Base-by-base conservation (phyloP, 495 filamentous ascomycete genomes). In the Penicillium cataractarum region DNA sequence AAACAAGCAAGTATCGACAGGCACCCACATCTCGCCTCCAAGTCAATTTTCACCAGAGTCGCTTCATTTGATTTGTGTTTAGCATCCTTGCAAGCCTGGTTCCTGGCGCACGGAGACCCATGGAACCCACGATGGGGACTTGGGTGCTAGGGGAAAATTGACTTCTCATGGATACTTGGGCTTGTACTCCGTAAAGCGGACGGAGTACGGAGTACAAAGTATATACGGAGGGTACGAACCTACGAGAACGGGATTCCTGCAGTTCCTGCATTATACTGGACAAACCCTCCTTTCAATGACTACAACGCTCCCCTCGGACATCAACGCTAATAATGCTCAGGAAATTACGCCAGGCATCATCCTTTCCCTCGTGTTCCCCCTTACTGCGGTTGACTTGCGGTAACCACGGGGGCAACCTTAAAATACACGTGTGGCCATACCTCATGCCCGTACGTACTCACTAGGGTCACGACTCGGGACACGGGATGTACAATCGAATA, bases 1-100 rank as follows among this genome's bases (percentile, higher is more conserved):
- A 64, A 31, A 55, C n/a, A 21, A 70, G 70, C 63, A 73, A 58
- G 64, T 64, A 70, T 68, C 70, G 70, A 70, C 70, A 70, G 67
- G 65, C 61, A 73, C 63, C 62, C 63, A 64, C 60, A 32, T 40
- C 21, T n/a, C 3, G 44, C 31, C 33, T 22, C 26, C 33, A 35
- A 29, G 40, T 22, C 27, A 6, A 17, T 22, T 42, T n/a, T 39
- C 55, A 46, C 9, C n/a, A n/a, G n/a, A n/a, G n/a, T n/a, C n/a
- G n/a, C n/a, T n/a, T n/a, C 9, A 32, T 56, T 22, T 27, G 54
- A 37, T 54, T 54, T 50, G 46, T 29, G 46, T 50, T 50, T 5
- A 29, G 24, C 24, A 13, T 3, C 12, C 22, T 24, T 42, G 26
- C 24, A 64, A 59, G 39, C 56, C 39, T 17, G 58, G 58, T 65